A percentile compares a stretch with the other conserved stretches of the same genome.
Evolutionary conservation across 192 early-diverging fungal genomes (phyloP).

Genomic region (Coemansia sp.): DNA sequence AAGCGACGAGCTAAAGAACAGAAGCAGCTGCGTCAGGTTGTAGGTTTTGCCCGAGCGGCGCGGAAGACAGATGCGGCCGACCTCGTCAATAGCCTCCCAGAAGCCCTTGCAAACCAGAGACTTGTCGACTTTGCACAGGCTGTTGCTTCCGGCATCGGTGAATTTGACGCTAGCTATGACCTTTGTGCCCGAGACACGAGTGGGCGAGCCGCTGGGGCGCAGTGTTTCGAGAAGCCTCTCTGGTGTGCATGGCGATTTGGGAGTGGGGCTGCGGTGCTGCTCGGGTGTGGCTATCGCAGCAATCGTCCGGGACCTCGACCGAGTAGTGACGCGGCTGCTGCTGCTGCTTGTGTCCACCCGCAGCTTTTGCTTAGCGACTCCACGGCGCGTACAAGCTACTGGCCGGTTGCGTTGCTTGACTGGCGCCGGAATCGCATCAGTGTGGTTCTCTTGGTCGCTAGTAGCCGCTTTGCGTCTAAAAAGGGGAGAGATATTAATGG

Average conservation of each 20-base stretch:
- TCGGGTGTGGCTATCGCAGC: not conserved
- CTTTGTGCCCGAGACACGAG: not conserved
- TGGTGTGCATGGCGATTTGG: constrained; percentile 4
- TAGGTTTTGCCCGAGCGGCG: constrained; percentile 7
- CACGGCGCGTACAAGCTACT: not conserved
- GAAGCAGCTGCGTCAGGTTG: not conserved
- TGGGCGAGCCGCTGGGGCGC: not conserved
- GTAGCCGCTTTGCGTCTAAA: constrained; percentile 9
- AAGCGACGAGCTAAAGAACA: constrained; percentile 1
- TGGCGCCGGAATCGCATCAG: not conserved
- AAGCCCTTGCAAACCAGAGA: constrained; percentile 10
- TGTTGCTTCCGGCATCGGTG: not conserved
- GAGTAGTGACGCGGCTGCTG: not conserved
- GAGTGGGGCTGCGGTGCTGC: not conserved
- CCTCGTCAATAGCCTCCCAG: constrained; percentile 1
- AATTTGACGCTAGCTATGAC: not conserved
- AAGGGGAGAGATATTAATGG: not conserved
- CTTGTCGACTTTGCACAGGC: not conserved
- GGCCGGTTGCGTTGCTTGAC: not conserved
- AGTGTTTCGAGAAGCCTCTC: constrained; percentile 20
- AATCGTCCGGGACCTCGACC: not conserved
- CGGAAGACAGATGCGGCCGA: constrained; percentile 1
- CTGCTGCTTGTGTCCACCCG: no score
- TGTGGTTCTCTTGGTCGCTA: constrained; percentile 1
- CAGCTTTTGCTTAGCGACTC: not conserved